Evolutionary conservation across 2,329 filamentous ascomycete species (phyloP), one percentile per base, ranked within the genome.

Genomic region (Metarhizium sp.): DNA sequence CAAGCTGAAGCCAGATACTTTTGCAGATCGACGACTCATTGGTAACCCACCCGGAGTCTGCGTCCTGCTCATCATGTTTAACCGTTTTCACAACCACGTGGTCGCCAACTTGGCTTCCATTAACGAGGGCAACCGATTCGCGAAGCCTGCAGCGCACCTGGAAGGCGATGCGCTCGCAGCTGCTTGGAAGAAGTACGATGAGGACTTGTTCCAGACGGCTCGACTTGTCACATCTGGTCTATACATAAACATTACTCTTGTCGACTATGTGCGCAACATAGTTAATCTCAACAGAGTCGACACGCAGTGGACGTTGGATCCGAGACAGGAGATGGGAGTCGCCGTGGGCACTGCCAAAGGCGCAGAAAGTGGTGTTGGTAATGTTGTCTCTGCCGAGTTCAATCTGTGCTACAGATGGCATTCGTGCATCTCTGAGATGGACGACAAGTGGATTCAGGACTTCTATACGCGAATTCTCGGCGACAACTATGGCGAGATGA

Each of bases 331-430:
- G 61, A 87, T 85, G 69, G 84, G 80, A 43, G 78, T 78, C 1
- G 69, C 76, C 3, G 73, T 69, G 0, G 77, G 75, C 59, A 84
- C 76, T 8, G 75, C 77, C 36, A 69, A 79, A 2, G 79, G 81
- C 0, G 81, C 86, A 0, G 82, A 88, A 48, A 78, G 84, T 29
- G 90, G 88, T 46, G 82, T 87, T 0, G 90, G 90, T 52, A 95
- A 94, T 64, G 84, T 87, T 60, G 88, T 92, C 5, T 92, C 88
- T 0, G 88, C 87, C 3, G 90, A 95, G 72, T 95, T 95, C 76
- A 95, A 94, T 66, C 77, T 95, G 10, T 87, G 88, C 61, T 95
- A 95, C 69, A 80, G 90, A 59, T 95, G 90, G 89, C 90, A 95
- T 73, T 90, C 88, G 3, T 85, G 86, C 61, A 88, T 94, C 62